Conservation (phyloP, 257 asterid genomes). For the Scutellaria baicalensis region DNA sequence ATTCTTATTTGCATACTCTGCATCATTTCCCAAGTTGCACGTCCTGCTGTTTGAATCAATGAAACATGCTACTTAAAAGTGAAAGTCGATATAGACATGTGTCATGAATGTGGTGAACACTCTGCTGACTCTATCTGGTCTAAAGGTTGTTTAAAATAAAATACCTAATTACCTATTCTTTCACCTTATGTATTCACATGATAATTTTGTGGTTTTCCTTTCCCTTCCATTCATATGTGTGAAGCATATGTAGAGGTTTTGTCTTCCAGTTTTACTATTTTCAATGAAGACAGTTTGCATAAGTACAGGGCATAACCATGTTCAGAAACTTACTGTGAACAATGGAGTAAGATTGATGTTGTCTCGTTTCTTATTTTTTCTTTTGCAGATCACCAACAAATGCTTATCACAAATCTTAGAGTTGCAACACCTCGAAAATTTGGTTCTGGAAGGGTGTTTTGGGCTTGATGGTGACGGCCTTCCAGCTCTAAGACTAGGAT, state of each 20-base stretch:
- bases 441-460: constrained; percentile 74
- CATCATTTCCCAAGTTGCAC: background rate
- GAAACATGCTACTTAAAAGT: background rate
- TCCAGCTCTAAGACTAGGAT: constrained; percentile 44
- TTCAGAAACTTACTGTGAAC: background rate
- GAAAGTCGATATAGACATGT: background rate
- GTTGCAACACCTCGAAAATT: constrained; percentile 62
- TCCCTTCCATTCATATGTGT: too few species aligned
- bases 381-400: constrained; percentile 52
- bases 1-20: background rate
- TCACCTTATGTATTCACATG: background rate
- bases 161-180: too few species aligned
- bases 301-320: background rate
- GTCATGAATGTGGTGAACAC: background rate
- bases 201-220: background rate
- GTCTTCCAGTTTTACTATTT: too few species aligned
- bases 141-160: too few species aligned
- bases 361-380: background rate
- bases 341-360: constrained; percentile 4
- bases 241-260: too few species aligned
- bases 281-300: background rate
- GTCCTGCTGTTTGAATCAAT: background rate
- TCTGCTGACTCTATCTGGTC: background rate
- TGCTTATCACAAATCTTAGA: constrained; percentile 60
- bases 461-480: constrained; percentile 76